Evolutionary conservation across 495 filamentous ascomycete species (phyloP).

Genomic region (Penicillium diatomitis): DNA sequence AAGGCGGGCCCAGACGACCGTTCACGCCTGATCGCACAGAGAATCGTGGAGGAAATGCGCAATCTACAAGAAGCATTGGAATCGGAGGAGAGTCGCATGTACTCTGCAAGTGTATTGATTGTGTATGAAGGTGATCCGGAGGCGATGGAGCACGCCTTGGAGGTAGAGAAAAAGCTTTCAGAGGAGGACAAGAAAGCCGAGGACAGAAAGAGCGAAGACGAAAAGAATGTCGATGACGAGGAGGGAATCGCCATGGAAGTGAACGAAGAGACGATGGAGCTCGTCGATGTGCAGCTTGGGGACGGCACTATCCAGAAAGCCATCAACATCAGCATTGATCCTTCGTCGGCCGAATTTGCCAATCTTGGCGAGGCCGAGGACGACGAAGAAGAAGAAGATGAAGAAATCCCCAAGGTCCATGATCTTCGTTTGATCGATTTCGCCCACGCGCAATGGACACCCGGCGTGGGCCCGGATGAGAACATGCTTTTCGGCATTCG

Average conservation of each 20-base stretch:
- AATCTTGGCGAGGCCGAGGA: constrained; percentile 55
- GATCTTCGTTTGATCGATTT: constrained; percentile 91
- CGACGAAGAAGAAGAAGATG: constrained; percentile 59
- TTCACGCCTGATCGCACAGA: constrained; percentile 46
- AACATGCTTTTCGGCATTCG: constrained; percentile 70
- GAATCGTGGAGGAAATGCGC: constrained; percentile 58
- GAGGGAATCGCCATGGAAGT: constrained; percentile 51
- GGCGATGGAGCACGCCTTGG: constrained; percentile 56
- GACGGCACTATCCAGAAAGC: constrained; percentile 20
- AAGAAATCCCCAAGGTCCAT: constrained; percentile 62
- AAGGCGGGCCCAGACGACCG: constrained; percentile 44
- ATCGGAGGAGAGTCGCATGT: constrained; percentile 83
- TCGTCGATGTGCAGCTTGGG: constrained; percentile 24
- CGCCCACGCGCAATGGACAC: constrained; percentile 83
- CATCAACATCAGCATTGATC: constrained; percentile 35
- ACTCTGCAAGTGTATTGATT: constrained; percentile 79
- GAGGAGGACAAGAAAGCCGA: constrained; percentile 16
- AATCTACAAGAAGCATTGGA: constrained; percentile 57
- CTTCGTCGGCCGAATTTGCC: constrained; percentile 19
- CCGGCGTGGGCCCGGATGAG: constrained; percentile 79
- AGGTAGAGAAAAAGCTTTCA: constrained; percentile 43
- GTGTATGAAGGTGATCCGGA: constrained; percentile 83
- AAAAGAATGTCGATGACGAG: constrained; percentile 33
- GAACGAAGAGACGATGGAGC: constrained; percentile 24
- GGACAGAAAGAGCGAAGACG: constrained; percentile 27